A percentile compares a stretch with the other conserved stretches of the same genome.
phyloP scores from a whole-genome alignment of 306 rosid species.

The Glycyrrhiza uralensis region DNA sequence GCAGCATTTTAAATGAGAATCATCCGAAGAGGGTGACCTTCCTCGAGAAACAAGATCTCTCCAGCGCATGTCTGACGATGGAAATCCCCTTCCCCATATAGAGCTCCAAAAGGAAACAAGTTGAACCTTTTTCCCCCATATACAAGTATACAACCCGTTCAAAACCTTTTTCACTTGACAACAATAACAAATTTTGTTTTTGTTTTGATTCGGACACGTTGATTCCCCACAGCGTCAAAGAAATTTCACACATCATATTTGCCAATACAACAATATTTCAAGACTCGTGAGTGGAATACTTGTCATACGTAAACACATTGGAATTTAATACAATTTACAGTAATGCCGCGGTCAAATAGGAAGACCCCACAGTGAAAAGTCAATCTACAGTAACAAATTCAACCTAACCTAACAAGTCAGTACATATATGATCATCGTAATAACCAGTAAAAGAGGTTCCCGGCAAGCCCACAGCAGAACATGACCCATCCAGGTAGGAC shows the following conservation, averaged over 20 bases:
- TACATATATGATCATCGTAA: slow-evolving; percentile 35
- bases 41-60: too few species aligned
- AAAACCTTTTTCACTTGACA: not conserved
- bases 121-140: not conserved
- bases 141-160: not conserved
- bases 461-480: slow-evolving; percentile 9
- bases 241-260: not conserved
- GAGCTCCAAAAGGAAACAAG: too few species aligned
- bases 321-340: slow-evolving; percentile 35
- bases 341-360: not conserved
- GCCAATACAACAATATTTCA: not conserved
- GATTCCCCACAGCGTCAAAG: too few species aligned
- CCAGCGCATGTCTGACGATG: too few species aligned
- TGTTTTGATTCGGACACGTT: too few species aligned
- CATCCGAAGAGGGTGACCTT: too few species aligned
- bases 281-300: not conserved
- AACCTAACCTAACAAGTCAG: slow-evolving; percentile 39
- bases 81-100: too few species aligned
- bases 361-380: not conserved
- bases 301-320: slow-evolving; percentile 3
- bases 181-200: too few species aligned
- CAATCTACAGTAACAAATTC: slow-evolving; percentile 22
- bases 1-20: too few species aligned
- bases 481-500: not conserved
- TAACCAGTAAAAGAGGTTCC: slow-evolving; percentile 5